A percentile compares a stretch with the other conserved stretches of the same genome.
Evolutionary conservation across 306 rosid species (phyloP).

Genomic region (Quercus parvula): DNA sequence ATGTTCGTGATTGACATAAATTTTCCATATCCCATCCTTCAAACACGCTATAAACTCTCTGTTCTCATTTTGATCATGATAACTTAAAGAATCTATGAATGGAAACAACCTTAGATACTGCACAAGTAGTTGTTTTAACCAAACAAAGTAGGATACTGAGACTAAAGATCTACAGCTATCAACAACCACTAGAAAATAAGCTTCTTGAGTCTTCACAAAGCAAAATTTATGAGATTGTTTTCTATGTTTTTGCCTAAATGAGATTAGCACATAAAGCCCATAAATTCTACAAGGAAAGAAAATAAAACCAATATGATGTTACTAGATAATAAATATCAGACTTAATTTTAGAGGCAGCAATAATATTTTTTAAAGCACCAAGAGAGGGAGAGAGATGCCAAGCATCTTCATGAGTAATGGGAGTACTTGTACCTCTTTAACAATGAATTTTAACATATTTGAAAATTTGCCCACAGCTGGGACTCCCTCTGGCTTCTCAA

Average conservation of each 20-base stretch:
- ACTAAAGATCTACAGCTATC: background rate
- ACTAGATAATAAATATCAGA: background rate
- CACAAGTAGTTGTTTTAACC: background rate
- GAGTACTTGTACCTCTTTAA: slow-evolving; percentile 70
- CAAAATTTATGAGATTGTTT: background rate
- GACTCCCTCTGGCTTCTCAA: slow-evolving; percentile 85
- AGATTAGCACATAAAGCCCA: background rate
- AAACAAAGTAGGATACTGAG: background rate
- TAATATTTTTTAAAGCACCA: background rate
- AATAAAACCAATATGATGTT: background rate
- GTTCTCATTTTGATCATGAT: background rate
- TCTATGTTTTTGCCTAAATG: background rate
- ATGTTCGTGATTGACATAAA: background rate
- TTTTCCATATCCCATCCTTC: background rate
- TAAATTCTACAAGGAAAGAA: background rate
- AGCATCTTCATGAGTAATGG: background rate
- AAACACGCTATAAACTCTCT: background rate
- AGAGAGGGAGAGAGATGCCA: too few species aligned
- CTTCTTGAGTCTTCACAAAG: too few species aligned
- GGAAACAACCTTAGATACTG: background rate
- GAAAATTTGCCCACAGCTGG: slow-evolving; percentile 80
- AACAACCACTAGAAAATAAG: background rate
- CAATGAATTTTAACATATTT: slow-evolving; percentile 69
- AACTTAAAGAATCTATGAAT: background rate
- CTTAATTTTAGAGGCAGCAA: background rate